Conservation (phyloP, 306 rosid genomes). For the Potentilla sterilis region DNA sequence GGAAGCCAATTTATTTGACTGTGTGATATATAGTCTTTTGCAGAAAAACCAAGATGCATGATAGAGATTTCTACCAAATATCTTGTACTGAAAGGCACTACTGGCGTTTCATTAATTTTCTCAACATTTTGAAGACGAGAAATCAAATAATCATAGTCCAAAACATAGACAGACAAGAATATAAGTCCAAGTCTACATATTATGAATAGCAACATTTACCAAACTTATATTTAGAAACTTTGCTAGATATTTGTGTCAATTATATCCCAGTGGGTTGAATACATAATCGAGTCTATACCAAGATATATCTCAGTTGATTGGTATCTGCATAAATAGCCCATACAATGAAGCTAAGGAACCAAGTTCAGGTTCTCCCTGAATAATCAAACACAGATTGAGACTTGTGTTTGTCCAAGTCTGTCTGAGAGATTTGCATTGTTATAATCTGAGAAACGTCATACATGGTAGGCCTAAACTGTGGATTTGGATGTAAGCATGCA, state of each 20-base stretch:
- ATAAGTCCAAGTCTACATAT: too few relatives aligned
- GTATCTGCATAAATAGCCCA: not conserved
- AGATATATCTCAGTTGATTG: not conserved
- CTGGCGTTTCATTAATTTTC: too few relatives aligned
- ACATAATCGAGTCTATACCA: not conserved
- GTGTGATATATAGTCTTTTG: not conserved
- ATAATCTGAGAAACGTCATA: constrained; percentile 24
- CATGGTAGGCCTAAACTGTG: constrained; percentile 34
- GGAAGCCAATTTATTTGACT: not conserved
- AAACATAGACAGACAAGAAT: not conserved
- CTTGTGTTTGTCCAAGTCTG: not conserved
- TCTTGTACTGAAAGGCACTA: not conserved
- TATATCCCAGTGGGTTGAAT: not conserved
- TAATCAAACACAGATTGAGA: constrained; percentile 2
- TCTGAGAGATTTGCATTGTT: constrained; percentile 5
- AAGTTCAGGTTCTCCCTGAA: not conserved
- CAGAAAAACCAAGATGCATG: not conserved
- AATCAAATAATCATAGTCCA: not conserved
- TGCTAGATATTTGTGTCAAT: not conserved
- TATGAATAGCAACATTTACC: too few relatives aligned
- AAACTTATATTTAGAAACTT: not conserved
- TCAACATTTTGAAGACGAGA: constrained; percentile 1
- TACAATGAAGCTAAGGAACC: not conserved
- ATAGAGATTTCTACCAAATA: not conserved
- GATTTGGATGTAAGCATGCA: constrained; percentile 34